Evolutionary conservation across 768 basidiomycete species (phyloP).

Genomic region (Xerocomellus chrysenteron): DNA sequence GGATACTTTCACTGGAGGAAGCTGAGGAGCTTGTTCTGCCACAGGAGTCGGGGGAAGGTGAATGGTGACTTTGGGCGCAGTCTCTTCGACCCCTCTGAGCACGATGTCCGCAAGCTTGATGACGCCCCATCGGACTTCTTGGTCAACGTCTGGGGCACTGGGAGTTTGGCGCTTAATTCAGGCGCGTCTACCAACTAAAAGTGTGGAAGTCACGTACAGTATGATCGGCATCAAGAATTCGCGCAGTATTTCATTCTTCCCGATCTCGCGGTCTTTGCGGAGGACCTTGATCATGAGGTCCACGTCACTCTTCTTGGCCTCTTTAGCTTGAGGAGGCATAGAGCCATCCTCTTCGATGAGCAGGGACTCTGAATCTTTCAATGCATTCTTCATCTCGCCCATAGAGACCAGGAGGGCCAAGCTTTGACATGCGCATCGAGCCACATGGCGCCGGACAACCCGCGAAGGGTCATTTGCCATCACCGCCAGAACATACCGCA

Average conservation of each 20-base stretch:
- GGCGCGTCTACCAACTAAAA: neutral
- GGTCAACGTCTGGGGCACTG: conserved; percentile 75
- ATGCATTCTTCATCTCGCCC: conserved; percentile 80
- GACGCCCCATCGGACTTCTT: conserved; percentile 88
- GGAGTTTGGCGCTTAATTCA: neutral
- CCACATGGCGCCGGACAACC: conserved; percentile 80
- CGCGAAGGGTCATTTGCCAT: conserved; percentile 85
- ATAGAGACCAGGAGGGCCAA: conserved; percentile 82
- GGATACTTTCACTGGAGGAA: conserved; percentile 53
- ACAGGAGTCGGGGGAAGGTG: conserved; percentile 78
- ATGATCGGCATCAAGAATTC: conserved; percentile 81
- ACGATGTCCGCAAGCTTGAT: conserved; percentile 90
- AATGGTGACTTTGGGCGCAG: conserved; percentile 82
- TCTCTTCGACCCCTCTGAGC: conserved; percentile 79
- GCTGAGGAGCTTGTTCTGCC: conserved; percentile 54
- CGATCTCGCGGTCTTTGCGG: conserved; percentile 82
- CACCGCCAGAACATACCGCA: conserved; percentile 85
- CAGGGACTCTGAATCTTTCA: conserved; percentile 73
- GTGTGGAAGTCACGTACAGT: conserved; percentile 50
- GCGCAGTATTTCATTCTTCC: conserved; percentile 74
- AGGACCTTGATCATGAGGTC: conserved; percentile 85
- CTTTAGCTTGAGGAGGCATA: conserved; percentile 65
- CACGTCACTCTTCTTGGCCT: conserved; percentile 78
- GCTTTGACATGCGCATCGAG: conserved; percentile 81
- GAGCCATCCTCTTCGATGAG: conserved; percentile 87